phyloP scores from a whole-genome alignment of 306 rosid genomes.

The Arachis stenosperma region DNA sequence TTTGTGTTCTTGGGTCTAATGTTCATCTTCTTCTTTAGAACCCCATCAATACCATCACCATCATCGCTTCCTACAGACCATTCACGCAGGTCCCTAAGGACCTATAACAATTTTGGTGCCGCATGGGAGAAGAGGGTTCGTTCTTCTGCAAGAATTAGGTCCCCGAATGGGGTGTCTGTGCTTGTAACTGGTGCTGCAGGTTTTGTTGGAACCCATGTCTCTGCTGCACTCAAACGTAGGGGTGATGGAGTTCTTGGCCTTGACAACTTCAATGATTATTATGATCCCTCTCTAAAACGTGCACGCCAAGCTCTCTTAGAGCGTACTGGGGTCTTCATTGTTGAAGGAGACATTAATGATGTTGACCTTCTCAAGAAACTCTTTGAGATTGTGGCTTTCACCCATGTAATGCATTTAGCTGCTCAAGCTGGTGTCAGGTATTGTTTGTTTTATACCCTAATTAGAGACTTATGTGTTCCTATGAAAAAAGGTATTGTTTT shows the following conservation, averaged over 20 bases:
- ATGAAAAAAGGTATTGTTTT: no score
- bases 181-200: conserved; percentile 77
- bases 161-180: conserved; percentile 62
- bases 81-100: conserved; percentile 63
- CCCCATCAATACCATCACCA: conserved; percentile 44
- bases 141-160: conserved; percentile 60
- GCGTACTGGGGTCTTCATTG: conserved; percentile 65
- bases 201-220: conserved; percentile 73
- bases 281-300: conserved; percentile 65
- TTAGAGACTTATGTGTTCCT: no score
- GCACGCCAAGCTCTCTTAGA: conserved; percentile 68
- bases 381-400: conserved; percentile 65
- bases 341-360: conserved; percentile 77
- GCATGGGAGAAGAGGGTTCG: conserved; percentile 72
- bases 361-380: conserved; percentile 58
- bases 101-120: conserved; percentile 62
- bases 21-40: conserved; percentile 64
- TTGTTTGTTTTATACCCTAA: no score
- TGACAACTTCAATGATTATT: conserved; percentile 64
- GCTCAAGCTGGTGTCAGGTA: conserved; percentile 81
- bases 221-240: conserved; percentile 71
- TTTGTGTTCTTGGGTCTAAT: conserved; percentile 53
- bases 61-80: conserved; percentile 51
- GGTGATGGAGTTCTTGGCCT: conserved; percentile 71
- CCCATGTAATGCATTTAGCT: conserved; percentile 81